Evolutionary conservation across 1,284 basidiomycete species (phyloP).

Genomic region (Pseudozyma thailandica): DNA sequence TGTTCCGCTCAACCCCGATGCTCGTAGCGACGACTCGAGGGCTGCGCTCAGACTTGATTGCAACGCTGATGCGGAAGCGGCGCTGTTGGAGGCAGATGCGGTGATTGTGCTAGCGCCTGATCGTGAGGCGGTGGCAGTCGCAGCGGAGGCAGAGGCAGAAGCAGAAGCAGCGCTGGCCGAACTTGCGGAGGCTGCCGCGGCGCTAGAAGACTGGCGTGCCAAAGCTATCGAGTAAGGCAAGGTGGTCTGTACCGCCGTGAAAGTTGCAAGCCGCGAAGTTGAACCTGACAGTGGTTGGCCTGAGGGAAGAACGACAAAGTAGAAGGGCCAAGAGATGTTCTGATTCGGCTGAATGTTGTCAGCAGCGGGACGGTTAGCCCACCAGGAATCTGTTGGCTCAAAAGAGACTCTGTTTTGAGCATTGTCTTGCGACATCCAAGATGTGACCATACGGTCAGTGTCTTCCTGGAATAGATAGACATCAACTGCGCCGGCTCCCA

Average conservation of each 20-base stretch:
- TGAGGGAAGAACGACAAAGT: constrained; percentile 58
- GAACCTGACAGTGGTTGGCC: constrained; percentile 39
- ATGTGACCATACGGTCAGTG: constrained; percentile 47
- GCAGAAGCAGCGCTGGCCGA: constrained; percentile 33
- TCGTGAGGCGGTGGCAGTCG: constrained; percentile 14
- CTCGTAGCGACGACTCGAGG: constrained; percentile 46
- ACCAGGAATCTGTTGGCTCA: constrained; percentile 55
- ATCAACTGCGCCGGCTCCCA: constrained; percentile 54
- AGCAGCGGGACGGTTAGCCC: constrained; percentile 45
- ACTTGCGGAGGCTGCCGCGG: constrained; percentile 35
- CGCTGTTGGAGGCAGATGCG: constrained; percentile 13
- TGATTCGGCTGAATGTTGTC: constrained; percentile 52
- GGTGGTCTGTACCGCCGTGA: constrained; percentile 56
- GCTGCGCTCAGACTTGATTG: constrained; percentile 52
- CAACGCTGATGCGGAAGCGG: constrained; percentile 35
- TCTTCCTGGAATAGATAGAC: constrained; percentile 63
- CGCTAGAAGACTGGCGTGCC: constrained; percentile 26
- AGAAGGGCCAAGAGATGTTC: constrained; percentile 63
- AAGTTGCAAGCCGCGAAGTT: constrained; percentile 52
- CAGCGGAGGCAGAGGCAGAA: constrained; percentile 16
- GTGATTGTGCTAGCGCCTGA: constrained; percentile 7
- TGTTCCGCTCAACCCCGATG: constrained; percentile 53
- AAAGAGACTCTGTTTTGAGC: constrained; percentile 54
- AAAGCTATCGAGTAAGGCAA: constrained; percentile 47
- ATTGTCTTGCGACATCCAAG: constrained; percentile 56